A percentile compares a stretch with the other conserved stretches of the same genome.
Conservation (phyloP, 345 rosid species). For the Toxicodendron radicans region DNA sequence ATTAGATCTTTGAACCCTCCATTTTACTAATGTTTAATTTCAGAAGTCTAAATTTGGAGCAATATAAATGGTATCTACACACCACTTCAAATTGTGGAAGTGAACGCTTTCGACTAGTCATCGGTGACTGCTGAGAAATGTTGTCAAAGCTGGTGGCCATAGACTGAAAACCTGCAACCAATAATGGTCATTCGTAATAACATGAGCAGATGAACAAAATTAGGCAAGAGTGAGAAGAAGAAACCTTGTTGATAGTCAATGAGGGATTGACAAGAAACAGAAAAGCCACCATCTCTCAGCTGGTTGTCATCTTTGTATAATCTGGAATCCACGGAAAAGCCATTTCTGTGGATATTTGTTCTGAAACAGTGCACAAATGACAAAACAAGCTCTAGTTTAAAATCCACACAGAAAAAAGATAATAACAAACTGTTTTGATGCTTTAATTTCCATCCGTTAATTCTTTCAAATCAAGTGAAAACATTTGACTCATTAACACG, state of each 20-base stretch:
- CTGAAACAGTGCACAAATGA: neutral
- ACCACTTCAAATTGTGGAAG: conserved; percentile 28
- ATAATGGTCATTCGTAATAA: neutral
- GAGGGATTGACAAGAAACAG: conserved; percentile 31
- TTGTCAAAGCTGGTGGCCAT: conserved; percentile 17
- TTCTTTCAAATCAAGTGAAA: neutral
- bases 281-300: conserved; percentile 26
- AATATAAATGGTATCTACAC: neutral
- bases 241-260: conserved; percentile 37
- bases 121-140: conserved; percentile 22
- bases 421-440: neutral
- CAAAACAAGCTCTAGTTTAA: neutral
- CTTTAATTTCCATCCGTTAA: neutral
- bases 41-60: neutral
- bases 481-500: neutral
- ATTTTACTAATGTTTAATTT: neutral
- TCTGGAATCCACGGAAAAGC: conserved; percentile 34
- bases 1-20: neutral
- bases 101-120: conserved; percentile 14
- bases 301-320: conserved; percentile 25
- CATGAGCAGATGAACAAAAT: neutral
- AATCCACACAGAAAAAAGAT: neutral
- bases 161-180: conserved; percentile 31
- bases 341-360: conserved; percentile 30
- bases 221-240: conserved; percentile 1